These are phyloP conservation scores for Phaeosphaeria sp. DNA, from an alignment of 2,329 filamentous ascomycete species.

Conservation along the genomic window DNA sequence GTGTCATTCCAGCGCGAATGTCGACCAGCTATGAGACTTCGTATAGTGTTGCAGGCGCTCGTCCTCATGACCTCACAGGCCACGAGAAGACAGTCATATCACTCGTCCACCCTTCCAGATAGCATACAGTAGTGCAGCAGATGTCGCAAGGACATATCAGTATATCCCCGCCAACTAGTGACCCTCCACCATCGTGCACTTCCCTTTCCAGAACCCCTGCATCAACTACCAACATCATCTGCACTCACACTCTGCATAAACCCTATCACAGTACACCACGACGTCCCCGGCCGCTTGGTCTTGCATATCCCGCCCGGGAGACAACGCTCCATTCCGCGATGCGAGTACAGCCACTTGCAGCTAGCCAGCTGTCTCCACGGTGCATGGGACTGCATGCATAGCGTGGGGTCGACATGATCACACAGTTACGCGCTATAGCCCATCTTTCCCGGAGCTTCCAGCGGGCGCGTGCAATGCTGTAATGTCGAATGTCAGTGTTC, in stretches of 20 bases:
- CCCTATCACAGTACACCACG: slow-evolving; percentile 32
- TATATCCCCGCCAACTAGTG: too few relatives aligned
- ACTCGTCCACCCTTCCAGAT: neutral
- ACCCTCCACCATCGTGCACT: slow-evolving; percentile 20
- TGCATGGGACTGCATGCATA: slow-evolving; percentile 6
- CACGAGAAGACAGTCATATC: neutral
- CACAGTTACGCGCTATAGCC: too few relatives aligned
- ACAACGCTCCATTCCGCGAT: slow-evolving; percentile 6
- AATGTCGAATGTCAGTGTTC: too few relatives aligned
- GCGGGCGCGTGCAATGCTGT: too few relatives aligned
- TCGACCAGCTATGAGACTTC: neutral
- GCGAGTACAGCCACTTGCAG: slow-evolving; percentile 4
- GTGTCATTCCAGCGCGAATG: neutral
- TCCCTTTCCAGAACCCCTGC: slow-evolving; percentile 14
- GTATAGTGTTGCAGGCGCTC: neutral
- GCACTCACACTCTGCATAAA: neutral
- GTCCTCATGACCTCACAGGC: too few relatives aligned
- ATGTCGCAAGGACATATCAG: too few relatives aligned
- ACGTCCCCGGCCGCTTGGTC: slow-evolving; percentile 9
- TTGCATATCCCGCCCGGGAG: slow-evolving; percentile 1
- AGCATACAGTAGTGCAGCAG: neutral
- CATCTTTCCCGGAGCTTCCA: too few relatives aligned
- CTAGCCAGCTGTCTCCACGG: slow-evolving; percentile 4
- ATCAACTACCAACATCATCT: neutral
- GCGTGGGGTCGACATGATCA: neutral